Base-by-base conservation (phyloP, 2,329 filamentous ascomycete species). In the Colletotrichum neosansevieriae region DNA sequence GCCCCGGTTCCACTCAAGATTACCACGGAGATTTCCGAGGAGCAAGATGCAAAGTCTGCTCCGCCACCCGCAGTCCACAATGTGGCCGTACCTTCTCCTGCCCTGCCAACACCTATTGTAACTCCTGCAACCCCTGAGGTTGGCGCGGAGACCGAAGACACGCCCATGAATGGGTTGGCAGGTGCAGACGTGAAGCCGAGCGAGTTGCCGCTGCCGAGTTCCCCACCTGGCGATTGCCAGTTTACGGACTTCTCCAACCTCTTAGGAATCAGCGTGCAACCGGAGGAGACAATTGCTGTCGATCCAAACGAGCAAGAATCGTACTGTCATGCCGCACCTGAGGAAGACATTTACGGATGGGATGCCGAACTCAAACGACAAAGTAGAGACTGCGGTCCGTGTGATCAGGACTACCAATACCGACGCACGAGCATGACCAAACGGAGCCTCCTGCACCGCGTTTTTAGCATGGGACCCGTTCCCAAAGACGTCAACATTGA, bases 341-440 rank as follows among this genome's bases (percentile, higher is more conserved):
- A 75, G 6, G 74, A 78, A 2, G 85, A 88, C 63, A 72, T 81
- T 4, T 88, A 88, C 63, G 85, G 86, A 12, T 88, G 85, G 86
- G 85, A 88, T 67, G 84, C 84, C 10, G 84, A 84, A 70, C 77
- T 83, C 19, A 78, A 81, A 10, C 76, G 77, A 21, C 75, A 74
- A 50, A 64, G 59, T 21, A 60, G 34, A 47, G 63, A 51, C 12
- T 56, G 32, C 17, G 59, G 65, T n/a, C 61, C 54, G 7, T 65
- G 42, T 40, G 58, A 67, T 38, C 73, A 73, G 19, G 59, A 73
- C 32, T 73, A 73, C 49, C 72, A 76, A 24, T 76, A 76, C 54
- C 74, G 72, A 3, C 73, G 76, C 40, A 67, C 73, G n/a, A 71
- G 74, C 15, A 71, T 73, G 21, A 71, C 71, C 12, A 78, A 76